Percentiles rank a stretch among this genome's conserved stretches.
Conservation (phyloP, 495 filamentous ascomycete species). For the Penicillium roqueforti region DNA sequence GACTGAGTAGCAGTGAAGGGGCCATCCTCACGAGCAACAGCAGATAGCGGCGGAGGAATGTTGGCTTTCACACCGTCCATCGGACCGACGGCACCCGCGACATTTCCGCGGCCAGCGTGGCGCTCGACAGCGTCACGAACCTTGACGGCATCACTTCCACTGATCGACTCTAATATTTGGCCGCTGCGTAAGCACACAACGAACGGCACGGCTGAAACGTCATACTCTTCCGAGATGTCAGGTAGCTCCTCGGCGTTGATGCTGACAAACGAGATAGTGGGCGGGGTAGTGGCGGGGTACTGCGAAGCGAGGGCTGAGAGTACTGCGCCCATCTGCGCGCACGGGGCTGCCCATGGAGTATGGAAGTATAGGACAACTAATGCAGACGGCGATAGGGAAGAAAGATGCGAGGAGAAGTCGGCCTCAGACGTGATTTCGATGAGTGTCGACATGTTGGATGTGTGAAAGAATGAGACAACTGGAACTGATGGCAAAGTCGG, state of each 20-base stretch:
- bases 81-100: slow-evolving; percentile 18
- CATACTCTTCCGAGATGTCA: slow-evolving; percentile 82
- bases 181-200: slow-evolving; percentile 73
- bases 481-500: slow-evolving; percentile 4
- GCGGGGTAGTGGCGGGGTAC: slow-evolving; percentile 63
- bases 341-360: slow-evolving; percentile 95
- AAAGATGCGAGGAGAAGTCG: slow-evolving; percentile 62
- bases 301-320: slow-evolving; percentile 78
- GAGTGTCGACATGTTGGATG: slow-evolving; percentile 60
- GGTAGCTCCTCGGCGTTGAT: slow-evolving; percentile 87
- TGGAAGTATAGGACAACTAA: slow-evolving; percentile 88
- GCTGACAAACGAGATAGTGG: slow-evolving; percentile 71
- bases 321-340: slow-evolving; percentile 86
- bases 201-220: slow-evolving; percentile 90
- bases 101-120: slow-evolving; percentile 51
- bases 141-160: slow-evolving; percentile 79
- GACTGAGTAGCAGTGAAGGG: slow-evolving; percentile 34
- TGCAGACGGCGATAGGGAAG: slow-evolving; percentile 58
- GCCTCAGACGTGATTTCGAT: slow-evolving; percentile 65
- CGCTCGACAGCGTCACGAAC: slow-evolving; percentile 79
- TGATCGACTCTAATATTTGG: slow-evolving; percentile 71
- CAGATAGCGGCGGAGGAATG: slow-evolving; percentile 51
- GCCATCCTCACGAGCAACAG: slow-evolving; percentile 42
- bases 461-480: slow-evolving; percentile 11
- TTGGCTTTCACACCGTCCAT: slow-evolving; percentile 29